These are phyloP conservation scores for Gracilaria caudata DNA, from an alignment of 23 red algal genomes.

Conservation along the genomic window DNA sequence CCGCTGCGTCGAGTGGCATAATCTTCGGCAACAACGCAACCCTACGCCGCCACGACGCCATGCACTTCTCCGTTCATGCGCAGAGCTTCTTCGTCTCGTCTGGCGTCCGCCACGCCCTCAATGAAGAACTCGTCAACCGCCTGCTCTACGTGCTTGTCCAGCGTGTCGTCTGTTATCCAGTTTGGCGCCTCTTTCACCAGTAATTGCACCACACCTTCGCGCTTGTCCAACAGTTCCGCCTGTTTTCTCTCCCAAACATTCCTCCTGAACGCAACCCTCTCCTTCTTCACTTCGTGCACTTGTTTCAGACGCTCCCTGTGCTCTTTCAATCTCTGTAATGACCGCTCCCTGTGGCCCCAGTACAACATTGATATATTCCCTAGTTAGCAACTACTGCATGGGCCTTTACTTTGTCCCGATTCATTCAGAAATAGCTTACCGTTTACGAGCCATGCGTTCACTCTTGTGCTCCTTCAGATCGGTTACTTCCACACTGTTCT, in stretches of 20 bases:
- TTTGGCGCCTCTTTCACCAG: conserved; percentile 19
- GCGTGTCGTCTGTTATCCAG: conserved; percentile 44
- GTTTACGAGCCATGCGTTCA: conserved; percentile 13
- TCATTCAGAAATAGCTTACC: neutral
- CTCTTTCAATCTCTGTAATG: conserved; percentile 7
- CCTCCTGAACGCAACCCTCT: conserved; percentile 27
- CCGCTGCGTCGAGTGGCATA: neutral
- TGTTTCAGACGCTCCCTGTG: conserved; percentile 3
- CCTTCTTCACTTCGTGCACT: conserved; percentile 30
- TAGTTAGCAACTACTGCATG: neutral
- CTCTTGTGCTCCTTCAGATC: neutral
- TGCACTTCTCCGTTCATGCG: neutral
- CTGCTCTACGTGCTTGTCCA: conserved; percentile 51
- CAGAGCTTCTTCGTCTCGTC: conserved; percentile 18
- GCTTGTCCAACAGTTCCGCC: neutral
- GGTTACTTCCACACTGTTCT: neutral
- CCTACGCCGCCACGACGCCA: neutral
- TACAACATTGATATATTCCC: neutral
- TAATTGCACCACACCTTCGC: conserved; percentile 14
- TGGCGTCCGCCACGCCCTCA: conserved; percentile 24
- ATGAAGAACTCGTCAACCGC: conserved; percentile 62
- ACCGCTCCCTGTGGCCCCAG: neutral
- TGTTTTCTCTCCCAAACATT: conserved; percentile 33
- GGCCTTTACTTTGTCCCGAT: neutral
- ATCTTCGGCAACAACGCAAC: neutral